These are phyloP conservation scores for Colletotrichum gloeosporioides DNA, from an alignment of 2,329 filamentous ascomycete genomes.

Conservation along the genomic window DNA sequence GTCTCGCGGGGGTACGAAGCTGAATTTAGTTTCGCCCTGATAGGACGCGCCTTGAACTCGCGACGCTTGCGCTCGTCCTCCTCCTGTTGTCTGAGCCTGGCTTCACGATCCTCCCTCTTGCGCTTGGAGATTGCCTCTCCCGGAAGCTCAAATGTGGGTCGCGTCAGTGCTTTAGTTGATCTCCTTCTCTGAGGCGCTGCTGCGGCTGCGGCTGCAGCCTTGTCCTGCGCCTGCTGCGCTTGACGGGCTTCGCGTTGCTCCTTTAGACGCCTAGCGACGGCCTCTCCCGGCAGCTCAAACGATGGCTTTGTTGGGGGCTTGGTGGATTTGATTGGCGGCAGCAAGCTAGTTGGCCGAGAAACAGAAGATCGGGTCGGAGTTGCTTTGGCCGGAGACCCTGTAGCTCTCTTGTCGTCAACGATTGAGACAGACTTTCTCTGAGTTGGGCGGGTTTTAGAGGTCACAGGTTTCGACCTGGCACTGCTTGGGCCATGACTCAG, in stretches of 20 bases:
- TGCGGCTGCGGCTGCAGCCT: slow-evolving; percentile 27
- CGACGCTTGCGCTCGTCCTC: slow-evolving; percentile 65
- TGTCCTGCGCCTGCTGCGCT: slow-evolving; percentile 34
- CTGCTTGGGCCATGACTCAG: slow-evolving; percentile 38
- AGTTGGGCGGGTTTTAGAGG: slow-evolving; percentile 37
- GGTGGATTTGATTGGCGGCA: slow-evolving; percentile 56
- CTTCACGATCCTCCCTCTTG: slow-evolving; percentile 61
- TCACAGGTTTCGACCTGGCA: slow-evolving; percentile 45
- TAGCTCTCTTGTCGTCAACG: slow-evolving; percentile 25
- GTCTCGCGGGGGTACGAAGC: slow-evolving; percentile 59
- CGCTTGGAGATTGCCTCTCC: slow-evolving; percentile 64
- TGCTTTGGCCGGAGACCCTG: slow-evolving; percentile 21
- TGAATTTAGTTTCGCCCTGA: slow-evolving; percentile 49
- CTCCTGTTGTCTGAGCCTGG: slow-evolving; percentile 60
- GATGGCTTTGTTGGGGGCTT: slow-evolving; percentile 60
- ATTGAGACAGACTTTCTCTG: slow-evolving; percentile 47
- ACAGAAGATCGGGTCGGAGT: slow-evolving; percentile 28
- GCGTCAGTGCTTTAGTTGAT: slow-evolving; percentile 57
- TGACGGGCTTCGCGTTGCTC: slow-evolving; percentile 64
- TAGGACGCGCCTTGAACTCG: slow-evolving; percentile 68
- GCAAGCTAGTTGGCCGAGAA: slow-evolving; percentile 44
- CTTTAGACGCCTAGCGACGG: slow-evolving; percentile 61
- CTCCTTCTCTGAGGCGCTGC: slow-evolving; percentile 49
- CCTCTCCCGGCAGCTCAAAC: slow-evolving; percentile 69
- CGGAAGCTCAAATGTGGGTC: slow-evolving; percentile 66